Percentiles rank a stretch among this genome's conserved stretches.
These are phyloP conservation scores for Dipodascus albidus DNA, from an alignment of 805 yeast species.

Conservation along the genomic window DNA sequence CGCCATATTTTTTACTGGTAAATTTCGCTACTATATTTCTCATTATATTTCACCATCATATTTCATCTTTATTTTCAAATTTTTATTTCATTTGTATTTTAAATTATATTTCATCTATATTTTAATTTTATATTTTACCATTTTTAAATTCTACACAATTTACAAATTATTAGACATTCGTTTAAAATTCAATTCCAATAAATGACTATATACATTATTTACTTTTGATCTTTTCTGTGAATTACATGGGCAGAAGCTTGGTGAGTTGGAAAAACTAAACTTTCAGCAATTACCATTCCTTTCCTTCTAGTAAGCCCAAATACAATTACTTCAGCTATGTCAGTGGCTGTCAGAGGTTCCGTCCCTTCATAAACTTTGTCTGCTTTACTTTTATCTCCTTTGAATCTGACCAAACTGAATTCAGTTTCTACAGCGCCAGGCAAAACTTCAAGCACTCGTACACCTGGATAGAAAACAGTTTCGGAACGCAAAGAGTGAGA, in stretches of 20 bases:
- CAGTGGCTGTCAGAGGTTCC: conserved; percentile 57
- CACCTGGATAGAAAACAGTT: conserved; percentile 48
- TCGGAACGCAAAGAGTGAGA: conserved; percentile 59
- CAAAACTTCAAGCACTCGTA: conserved; percentile 61
- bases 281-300: conserved; percentile 72
- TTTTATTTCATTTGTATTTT: too few relatives aligned
- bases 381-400: conserved; percentile 51
- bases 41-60: too few relatives aligned
- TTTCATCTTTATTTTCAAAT: too few relatives aligned
- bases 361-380: conserved; percentile 54
- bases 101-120: too few relatives aligned
- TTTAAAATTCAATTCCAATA: too few relatives aligned
- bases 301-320: conserved; percentile 58
- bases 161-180: too few relatives aligned
- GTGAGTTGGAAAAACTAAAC: conserved; percentile 71
- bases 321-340: conserved; percentile 63
- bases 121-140: too few relatives aligned
- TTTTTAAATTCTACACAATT: too few relatives aligned
- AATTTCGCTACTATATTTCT: too few relatives aligned
- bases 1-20: too few relatives aligned
- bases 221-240: conserved; percentile 22
- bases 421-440: conserved; percentile 78
- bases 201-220: too few relatives aligned
- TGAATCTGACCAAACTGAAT: conserved; percentile 51
- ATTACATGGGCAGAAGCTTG: conserved; percentile 72